Evolutionary conservation across 164 flowering plant genomes (phyloP).

Genomic region (Dillenia suffruticosa): DNA sequence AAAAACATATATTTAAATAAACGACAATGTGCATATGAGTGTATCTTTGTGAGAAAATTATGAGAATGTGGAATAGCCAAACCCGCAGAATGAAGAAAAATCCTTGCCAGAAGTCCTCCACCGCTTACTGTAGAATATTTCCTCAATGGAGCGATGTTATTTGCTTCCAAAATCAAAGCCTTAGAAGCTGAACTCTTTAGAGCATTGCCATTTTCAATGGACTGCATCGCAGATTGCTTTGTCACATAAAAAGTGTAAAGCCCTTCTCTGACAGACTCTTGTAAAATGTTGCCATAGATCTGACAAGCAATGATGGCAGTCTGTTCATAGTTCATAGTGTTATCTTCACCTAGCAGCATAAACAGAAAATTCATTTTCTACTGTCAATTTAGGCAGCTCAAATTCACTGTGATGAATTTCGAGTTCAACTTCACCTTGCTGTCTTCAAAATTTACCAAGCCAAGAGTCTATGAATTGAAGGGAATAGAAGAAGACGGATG

Average conservation of each 20-base stretch:
- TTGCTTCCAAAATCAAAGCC: constrained; percentile 12
- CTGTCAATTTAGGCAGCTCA: no score
- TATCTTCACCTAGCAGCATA: background rate
- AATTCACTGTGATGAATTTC: no score
- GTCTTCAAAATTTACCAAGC: no score
- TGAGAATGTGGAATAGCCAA: constrained; percentile 1
- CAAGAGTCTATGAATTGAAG: no score
- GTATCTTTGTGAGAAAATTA: background rate
- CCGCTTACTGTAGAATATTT: constrained; percentile 10
- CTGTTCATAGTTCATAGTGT: constrained; percentile 19
- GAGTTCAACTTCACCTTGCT: no score
- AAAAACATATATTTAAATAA: background rate
- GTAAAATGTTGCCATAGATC: background rate
- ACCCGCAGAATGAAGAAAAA: constrained; percentile 36
- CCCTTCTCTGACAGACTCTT: constrained; percentile 36
- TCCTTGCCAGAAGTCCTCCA: constrained; percentile 17
- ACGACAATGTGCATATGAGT: constrained; percentile 3
- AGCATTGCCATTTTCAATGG: constrained; percentile 19
- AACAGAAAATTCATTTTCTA: no score
- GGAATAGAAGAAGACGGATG: no score
- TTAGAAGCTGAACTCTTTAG: constrained; percentile 21
- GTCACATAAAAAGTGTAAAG: constrained; percentile 47
- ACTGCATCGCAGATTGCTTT: constrained; percentile 17
- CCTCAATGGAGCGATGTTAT: constrained; percentile 16
- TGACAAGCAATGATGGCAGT: constrained; percentile 4